These are phyloP conservation scores for Tolypocladium amazonense DNA, from an alignment of 2,329 filamentous ascomycete genomes.

Conservation along the genomic window DNA sequence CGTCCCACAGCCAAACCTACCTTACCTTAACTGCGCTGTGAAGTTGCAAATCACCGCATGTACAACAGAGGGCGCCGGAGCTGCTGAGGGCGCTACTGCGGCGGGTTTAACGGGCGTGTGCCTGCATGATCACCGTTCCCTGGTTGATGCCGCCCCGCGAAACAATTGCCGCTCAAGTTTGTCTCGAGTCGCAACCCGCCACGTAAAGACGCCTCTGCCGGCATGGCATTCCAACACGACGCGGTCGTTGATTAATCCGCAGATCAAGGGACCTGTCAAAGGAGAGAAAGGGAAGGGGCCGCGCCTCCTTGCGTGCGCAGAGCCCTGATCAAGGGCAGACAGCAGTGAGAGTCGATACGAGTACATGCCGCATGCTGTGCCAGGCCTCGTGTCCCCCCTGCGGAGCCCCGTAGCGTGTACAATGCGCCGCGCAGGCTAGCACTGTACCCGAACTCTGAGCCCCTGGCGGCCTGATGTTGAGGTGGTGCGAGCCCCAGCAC, in stretches of 20 bases:
- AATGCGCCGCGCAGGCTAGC: not conserved
- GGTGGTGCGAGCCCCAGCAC: not conserved
- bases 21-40: too few relatives aligned
- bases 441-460: not conserved
- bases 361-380: not conserved
- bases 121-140: not conserved
- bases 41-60: not conserved
- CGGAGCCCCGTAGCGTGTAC: not conserved
- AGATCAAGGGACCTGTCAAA: not conserved
- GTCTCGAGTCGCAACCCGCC: not conserved
- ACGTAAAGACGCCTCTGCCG: not conserved
- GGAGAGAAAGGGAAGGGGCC: not conserved
- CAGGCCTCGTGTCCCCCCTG: not conserved
- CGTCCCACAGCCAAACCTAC: not conserved
- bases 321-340: not conserved
- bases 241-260: not conserved
- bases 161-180: not conserved
- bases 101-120: not conserved
- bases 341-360: not conserved
- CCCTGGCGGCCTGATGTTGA: not conserved
- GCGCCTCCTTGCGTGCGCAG: not conserved
- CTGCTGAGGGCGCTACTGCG: not conserved
- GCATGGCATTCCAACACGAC: not conserved
- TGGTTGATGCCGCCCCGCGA: not conserved
- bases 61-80: not conserved